Conservation (phyloP, 371 early-diverging fungal genomes). For the Mortierella sp. region DNA sequence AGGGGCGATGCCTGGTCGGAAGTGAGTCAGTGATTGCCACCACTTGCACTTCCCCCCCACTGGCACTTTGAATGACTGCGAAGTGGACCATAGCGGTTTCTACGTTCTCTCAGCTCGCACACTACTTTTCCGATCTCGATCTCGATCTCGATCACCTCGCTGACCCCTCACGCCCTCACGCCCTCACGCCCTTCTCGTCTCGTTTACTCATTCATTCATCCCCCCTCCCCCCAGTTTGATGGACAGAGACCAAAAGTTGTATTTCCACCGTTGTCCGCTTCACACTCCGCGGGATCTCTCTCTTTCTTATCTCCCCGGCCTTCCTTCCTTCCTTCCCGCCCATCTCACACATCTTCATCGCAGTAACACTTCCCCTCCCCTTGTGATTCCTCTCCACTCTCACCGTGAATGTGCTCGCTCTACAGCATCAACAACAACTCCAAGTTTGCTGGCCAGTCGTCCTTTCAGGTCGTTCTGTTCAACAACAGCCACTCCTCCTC, state of each 20-base stretch:
- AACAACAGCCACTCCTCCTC: conserved; percentile 8
- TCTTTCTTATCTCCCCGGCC: not conserved
- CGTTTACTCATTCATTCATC: conserved; percentile 2
- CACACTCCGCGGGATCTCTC: conserved; percentile 3
- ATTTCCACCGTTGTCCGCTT: not conserved
- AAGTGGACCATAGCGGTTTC: no score
- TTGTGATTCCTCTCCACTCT: not conserved
- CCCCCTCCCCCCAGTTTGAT: no score
- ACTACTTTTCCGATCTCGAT: no score
- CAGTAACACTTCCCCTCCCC: not conserved
- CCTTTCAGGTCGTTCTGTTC: conserved; percentile 47
- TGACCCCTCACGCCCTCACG: no score
- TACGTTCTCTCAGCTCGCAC: no score
- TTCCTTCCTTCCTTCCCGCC: not conserved
- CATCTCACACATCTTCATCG: not conserved
- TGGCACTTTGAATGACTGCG: no score
- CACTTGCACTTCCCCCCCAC: no score
- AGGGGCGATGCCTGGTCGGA: no score
- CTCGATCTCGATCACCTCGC: no score
- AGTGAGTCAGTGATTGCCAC: no score
- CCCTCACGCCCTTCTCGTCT: no score
- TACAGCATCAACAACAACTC: conserved; percentile 53
- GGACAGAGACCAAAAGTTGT: no score
- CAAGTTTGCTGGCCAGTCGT: conserved; percentile 33
- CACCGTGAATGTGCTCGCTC: conserved; percentile 45